Base-by-base conservation (phyloP, 2,329 filamentous ascomycete genomes). In the Didymella pomorum region DNA sequence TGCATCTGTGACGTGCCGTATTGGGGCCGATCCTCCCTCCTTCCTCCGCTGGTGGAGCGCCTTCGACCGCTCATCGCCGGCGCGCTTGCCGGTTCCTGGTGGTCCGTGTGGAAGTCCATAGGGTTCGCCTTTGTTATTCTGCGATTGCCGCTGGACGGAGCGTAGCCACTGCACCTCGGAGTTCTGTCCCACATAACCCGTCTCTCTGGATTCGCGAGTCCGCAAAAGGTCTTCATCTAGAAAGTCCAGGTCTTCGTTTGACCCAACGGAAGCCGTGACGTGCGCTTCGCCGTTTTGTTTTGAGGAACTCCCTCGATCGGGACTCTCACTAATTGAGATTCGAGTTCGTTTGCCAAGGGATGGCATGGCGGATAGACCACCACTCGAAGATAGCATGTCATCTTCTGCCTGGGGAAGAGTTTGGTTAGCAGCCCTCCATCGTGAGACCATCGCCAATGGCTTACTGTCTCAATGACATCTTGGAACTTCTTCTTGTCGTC, bases 131-230 rank as follows among this genome's bases (percentile, higher is more conserved):
- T 44, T 37, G 2, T 49, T 41, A 6, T 46, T 46, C 20, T 64
- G 60, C 21, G 62, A 57, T 39, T 73, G 68, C 12, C 64, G 65
- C 25, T 69, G 65, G 12, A 77, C 62, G 12, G 68, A 70, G 14
- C 69, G 66, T 12, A 76, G 44, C 73, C 73, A 75, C 25, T 75
- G 71, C 2, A 76, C 63, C 42, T 74, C 74, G 1, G 74, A 76
- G 41, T 68, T 72, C 37, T 72, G 69, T 8, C 74, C 74, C 28
- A 75, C 52, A 26, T 73, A 77, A 2, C 75, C 75, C 2, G 72
- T 75, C 26, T 71, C 71, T 51, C 70, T 66, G 1, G 71, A 65
- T 25, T 71, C 67, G 18, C 53, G 67, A 26, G 20, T 67, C 6
- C 71, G 70, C 50, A 71, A 59, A 23, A 75, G 35, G 42, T 77